Percentiles rank a stretch among this genome's conserved stretches.
Evolutionary conservation across 2,329 filamentous ascomycete genomes (phyloP).

Genomic region (Pseudocercospora ulei): DNA sequence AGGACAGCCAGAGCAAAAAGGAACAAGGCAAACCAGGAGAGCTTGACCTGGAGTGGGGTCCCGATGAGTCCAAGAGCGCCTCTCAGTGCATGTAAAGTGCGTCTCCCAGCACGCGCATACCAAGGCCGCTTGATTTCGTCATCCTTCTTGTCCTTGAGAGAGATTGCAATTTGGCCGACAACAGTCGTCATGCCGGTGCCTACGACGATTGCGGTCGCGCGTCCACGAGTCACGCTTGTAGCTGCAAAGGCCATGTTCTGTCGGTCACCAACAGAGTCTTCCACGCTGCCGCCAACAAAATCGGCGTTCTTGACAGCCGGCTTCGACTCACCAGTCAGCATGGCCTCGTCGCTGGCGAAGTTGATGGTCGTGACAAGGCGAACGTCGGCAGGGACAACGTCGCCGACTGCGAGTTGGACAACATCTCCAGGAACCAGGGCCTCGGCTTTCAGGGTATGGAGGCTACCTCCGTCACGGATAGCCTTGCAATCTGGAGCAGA

Average conservation of each 20-base stretch:
- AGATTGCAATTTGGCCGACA: slow-evolving; percentile 54
- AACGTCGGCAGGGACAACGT: slow-evolving; percentile 61
- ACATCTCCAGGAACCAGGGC: slow-evolving; percentile 59
- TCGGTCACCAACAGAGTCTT: slow-evolving; percentile 52
- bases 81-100: slow-evolving; percentile 48
- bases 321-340: slow-evolving; percentile 61
- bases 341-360: slow-evolving; percentile 62
- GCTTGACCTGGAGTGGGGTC: slow-evolving; percentile 71
- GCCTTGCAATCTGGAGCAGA: slow-evolving; percentile 50
- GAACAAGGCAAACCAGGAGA: slow-evolving; percentile 73
- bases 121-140: slow-evolving; percentile 15
- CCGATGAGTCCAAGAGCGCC: slow-evolving; percentile 44
- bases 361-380: slow-evolving; percentile 56
- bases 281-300: slow-evolving; percentile 28
- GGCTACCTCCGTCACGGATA: slow-evolving; percentile 46
- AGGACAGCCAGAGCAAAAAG: slow-evolving; percentile 65
- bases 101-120: slow-evolving; percentile 16
- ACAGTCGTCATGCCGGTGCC: slow-evolving; percentile 55
- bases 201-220: slow-evolving; percentile 51
- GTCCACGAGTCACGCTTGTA: slow-evolving; percentile 54
- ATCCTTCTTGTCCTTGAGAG: slow-evolving; percentile 31
- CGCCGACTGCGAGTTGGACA: slow-evolving; percentile 53
- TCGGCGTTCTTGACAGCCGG: slow-evolving; percentile 33
- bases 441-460: slow-evolving; percentile 45
- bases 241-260: slow-evolving; percentile 56